A percentile compares a stretch with the other conserved stretches of the same genome.
phyloP scores from a whole-genome alignment of 305 asterid genomes.

The Fraxinus sp. region DNA sequence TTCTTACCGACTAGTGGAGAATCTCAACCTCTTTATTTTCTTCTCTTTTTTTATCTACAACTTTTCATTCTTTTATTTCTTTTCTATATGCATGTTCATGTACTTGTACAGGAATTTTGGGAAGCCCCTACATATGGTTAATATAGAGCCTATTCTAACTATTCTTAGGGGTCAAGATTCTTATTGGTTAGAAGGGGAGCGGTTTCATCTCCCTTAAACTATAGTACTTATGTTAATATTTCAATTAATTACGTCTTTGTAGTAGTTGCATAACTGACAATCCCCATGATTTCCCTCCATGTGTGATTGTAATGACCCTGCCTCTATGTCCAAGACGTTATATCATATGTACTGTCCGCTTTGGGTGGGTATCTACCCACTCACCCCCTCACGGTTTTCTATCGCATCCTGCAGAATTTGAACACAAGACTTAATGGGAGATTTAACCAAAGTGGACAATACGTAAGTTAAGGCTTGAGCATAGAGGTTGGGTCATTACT shows the following conservation, averaged over 20 bases:
- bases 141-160: neutral
- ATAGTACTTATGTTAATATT: neutral
- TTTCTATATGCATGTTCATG: neutral
- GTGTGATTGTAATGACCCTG: neutral
- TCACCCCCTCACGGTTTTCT: neutral
- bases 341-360: neutral
- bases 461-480: neutral
- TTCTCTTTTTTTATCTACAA: neutral
- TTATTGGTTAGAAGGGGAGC: neutral
- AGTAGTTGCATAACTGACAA: neutral
- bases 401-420: neutral
- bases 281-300: neutral
- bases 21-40: neutral
- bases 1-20: neutral
- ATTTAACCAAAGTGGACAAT: neutral
- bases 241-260: neutral
- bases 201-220: neutral
- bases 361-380: neutral
- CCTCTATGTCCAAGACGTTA: neutral
- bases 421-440: neutral
- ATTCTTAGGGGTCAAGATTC: neutral
- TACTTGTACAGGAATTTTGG: neutral
- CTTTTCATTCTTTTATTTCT: neutral
- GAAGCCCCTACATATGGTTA: neutral
- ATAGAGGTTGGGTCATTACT: neutral